Evolutionary conservation across 306 rosid genomes (phyloP), one percentile per base, ranked within the genome.

Genomic region (Abrus pulchellus): DNA sequence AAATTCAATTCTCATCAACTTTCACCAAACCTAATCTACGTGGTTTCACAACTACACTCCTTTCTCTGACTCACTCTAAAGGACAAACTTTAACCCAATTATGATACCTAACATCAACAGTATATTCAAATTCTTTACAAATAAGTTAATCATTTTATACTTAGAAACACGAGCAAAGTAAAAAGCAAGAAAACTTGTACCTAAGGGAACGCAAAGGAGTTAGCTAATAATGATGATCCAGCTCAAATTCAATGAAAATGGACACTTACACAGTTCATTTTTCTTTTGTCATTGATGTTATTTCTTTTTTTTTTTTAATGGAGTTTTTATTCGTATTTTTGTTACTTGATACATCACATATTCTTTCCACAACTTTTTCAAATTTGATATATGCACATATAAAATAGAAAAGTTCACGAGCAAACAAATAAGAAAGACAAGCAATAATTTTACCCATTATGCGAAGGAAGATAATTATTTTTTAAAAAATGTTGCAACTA

Each of bases 1-100:
- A 44, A 32, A 44, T 43, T 75, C 11, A 14, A 53, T 78, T 78
- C 90, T 72, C 62, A 82, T 82, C 90, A 38, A 77, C 85, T 68
- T 62, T 81, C 67, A 77, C 78, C 86, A 77, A 83, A 69, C 74
- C 68, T 62, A 62, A 53, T 33, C 27, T 33, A 14, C 36, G 0
- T 4, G 5, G 1, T 41, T 53, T 62, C n/a, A 11, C 38, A 52
- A 4, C 32, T 40, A 14, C 29, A 49, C 9, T 40, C 7, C n/a
- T 43, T 52, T 83, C 43, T 48, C 0, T 74, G 68, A 52, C 30
- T 76, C 72, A 65, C 77, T 76, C 60, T 8, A 72, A 11, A 71
- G n/a, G 30, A 71, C 76, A 75, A 59, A 55, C 66, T 50, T 62
- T n/a, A 75, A 59, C 71, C 66, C 77, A 82, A 63, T 78, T 29